Evolutionary conservation across 1,284 basidiomycete species (phyloP).

Genomic region (Puccinia polysora): DNA sequence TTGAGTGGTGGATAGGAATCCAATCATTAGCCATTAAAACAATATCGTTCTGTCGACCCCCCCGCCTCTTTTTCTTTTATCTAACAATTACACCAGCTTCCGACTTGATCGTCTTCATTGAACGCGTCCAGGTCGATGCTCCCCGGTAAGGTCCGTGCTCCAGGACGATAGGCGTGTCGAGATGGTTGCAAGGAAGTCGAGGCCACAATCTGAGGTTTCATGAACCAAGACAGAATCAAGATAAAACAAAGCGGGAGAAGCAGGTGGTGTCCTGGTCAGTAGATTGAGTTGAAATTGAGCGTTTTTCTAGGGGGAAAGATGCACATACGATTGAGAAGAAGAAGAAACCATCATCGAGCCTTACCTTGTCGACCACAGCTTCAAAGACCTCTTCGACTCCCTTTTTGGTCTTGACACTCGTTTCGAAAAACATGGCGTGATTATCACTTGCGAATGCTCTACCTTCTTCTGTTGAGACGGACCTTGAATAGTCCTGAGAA

Average conservation of each 20-base stretch:
- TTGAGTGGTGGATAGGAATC: too few species aligned
- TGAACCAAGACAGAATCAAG: not conserved
- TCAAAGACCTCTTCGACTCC: conserved; percentile 75
- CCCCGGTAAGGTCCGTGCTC: conserved; percentile 24
- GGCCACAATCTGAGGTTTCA: conserved; percentile 54
- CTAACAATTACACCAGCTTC: conserved; percentile 35
- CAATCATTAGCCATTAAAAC: too few species aligned
- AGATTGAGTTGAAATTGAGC: not conserved
- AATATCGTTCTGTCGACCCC: too few species aligned
- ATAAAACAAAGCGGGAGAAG: not conserved
- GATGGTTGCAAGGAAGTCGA: conserved; percentile 53
- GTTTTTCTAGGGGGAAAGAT: not conserved
- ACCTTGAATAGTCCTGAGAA: conserved; percentile 74
- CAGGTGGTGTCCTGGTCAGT: not conserved
- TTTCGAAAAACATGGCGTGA: conserved; percentile 81
- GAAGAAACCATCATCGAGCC: not conserved
- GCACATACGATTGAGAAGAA: not conserved
- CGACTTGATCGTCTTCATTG: conserved; percentile 27
- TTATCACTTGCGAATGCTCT: conserved; percentile 73
- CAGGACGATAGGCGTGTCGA: conserved; percentile 1
- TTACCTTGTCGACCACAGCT: conserved; percentile 66
- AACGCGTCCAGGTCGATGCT: conserved; percentile 22
- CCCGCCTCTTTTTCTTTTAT: too few species aligned
- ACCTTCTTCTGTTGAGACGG: conserved; percentile 76
- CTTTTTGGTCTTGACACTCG: conserved; percentile 57